Percentiles rank a stretch among this genome's conserved stretches.
Conservation (phyloP, 768 basidiomycete species). For the Termitomyces sp. region DNA sequence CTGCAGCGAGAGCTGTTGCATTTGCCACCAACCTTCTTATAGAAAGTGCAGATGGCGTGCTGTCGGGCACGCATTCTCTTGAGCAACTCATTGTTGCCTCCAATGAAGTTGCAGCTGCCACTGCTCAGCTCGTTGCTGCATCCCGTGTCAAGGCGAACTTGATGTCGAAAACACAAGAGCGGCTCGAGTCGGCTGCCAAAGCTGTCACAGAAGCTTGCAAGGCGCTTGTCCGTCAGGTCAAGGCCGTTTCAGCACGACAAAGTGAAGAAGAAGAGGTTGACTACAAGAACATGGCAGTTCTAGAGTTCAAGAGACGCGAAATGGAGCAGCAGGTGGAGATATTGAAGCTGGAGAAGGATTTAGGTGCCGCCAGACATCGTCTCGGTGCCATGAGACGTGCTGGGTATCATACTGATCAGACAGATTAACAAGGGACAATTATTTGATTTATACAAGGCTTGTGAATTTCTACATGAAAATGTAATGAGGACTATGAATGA, state of each 20-base stretch:
- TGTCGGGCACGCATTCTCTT: constrained; percentile 93
- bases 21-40: constrained; percentile 95
- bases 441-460: constrained; percentile 10
- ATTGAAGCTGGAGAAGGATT: constrained; percentile 91
- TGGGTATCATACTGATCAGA: constrained; percentile 87
- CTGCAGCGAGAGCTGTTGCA: constrained; percentile 96
- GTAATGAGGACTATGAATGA: neutral
- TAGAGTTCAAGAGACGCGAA: constrained; percentile 96
- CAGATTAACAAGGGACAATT: constrained; percentile 39
- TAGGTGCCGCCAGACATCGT: constrained; percentile 80
- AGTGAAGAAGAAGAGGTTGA: constrained; percentile 75
- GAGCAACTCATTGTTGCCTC: constrained; percentile 99
- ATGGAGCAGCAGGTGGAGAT: constrained; percentile 99
- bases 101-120: constrained; percentile 95
- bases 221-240: constrained; percentile 94
- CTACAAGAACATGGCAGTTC: constrained; percentile 87
- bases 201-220: constrained; percentile 98
- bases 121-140: constrained; percentile 97
- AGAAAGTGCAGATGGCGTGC: constrained; percentile 95
- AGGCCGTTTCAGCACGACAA: constrained; percentile 87
- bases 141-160: constrained; percentile 97
- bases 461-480: constrained; percentile 16
- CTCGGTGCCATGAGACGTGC: constrained; percentile 85
- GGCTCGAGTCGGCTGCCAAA: constrained; percentile 93
- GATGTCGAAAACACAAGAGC: constrained; percentile 98